A percentile compares a stretch with the other conserved stretches of the same genome.
Conservation (phyloP, 495 filamentous ascomycete genomes). For the Pyronema domesticum region DNA sequence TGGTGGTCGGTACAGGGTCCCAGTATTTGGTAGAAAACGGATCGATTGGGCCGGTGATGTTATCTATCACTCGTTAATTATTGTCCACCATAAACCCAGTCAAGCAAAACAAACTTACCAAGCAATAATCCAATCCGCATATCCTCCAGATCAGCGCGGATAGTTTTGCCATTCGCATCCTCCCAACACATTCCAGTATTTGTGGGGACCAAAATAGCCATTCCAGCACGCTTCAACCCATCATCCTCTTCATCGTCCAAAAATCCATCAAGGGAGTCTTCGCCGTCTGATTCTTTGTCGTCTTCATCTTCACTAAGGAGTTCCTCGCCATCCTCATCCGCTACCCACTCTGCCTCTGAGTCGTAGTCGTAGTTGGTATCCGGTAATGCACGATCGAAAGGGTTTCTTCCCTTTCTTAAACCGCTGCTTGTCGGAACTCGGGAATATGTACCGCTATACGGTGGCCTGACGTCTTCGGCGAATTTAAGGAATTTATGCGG, state of each 20-base stretch:
- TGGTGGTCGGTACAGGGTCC: slow-evolving; percentile 27
- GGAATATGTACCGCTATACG: slow-evolving; percentile 76
- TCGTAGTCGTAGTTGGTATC: slow-evolving; percentile 86
- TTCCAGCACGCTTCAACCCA: slow-evolving; percentile 26
- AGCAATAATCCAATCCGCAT: slow-evolving; percentile 58
- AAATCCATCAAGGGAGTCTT: slow-evolving; percentile 57
- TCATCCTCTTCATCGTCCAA: slow-evolving; percentile 51
- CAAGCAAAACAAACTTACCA: slow-evolving; percentile 32
- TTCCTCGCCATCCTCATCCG: slow-evolving; percentile 55
- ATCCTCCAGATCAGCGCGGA: slow-evolving; percentile 30
- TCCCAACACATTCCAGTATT: slow-evolving; percentile 74
- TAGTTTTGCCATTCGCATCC: slow-evolving; percentile 30
- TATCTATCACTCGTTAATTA: slow-evolving; percentile 11
- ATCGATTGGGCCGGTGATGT: slow-evolving; percentile 42
- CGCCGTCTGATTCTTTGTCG: slow-evolving; percentile 39
- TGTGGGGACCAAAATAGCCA: slow-evolving; percentile 54
- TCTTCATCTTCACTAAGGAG: slow-evolving; percentile 68
- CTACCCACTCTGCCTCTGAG: slow-evolving; percentile 78
- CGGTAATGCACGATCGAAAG: slow-evolving; percentile 43
- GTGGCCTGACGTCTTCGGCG: slow-evolving; percentile 69
- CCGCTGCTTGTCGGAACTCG: slow-evolving; percentile 32
- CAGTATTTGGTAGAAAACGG: slow-evolving; percentile 76
- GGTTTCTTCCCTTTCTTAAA: slow-evolving; percentile 46
- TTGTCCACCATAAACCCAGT: not conserved
- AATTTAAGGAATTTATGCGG: slow-evolving; percentile 69